phyloP scores from a whole-genome alignment of 75 land plant species.

The Ceratopteris richardii region DNA sequence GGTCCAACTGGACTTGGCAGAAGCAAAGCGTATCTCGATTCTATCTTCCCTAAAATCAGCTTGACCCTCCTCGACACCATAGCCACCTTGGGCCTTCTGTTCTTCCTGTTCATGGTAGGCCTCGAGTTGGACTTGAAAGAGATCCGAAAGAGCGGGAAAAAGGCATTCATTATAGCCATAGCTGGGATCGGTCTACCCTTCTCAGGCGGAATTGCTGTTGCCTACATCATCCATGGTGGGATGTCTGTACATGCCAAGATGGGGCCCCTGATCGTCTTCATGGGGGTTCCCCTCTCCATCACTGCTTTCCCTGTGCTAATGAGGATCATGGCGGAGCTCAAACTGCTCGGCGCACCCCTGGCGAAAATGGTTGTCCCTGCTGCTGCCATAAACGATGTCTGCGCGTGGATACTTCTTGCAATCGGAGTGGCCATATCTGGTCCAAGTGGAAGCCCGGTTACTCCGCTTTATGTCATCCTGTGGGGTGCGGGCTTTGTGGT shows the following conservation, averaged over 20 bases:
- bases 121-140: slow-evolving; percentile 44
- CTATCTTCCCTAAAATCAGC: slow-evolving; percentile 41
- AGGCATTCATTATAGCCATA: slow-evolving; percentile 34
- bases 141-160: slow-evolving; percentile 33
- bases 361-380: slow-evolving; percentile 50
- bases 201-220: slow-evolving; percentile 33
- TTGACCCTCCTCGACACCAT: slow-evolving; percentile 36
- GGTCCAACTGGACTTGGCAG: slow-evolving; percentile 61
- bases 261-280: slow-evolving; percentile 35
- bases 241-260: background rate
- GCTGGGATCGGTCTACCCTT: slow-evolving; percentile 56
- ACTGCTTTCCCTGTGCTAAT: slow-evolving; percentile 82
- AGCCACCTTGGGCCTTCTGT: slow-evolving; percentile 55
- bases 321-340: slow-evolving; percentile 69
- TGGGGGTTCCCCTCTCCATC: slow-evolving; percentile 59
- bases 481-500: slow-evolving; percentile 36
- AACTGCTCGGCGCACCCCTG: slow-evolving; percentile 55
- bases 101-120: slow-evolving; percentile 62
- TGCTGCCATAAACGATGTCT: slow-evolving; percentile 43
- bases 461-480: slow-evolving; percentile 49
- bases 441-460: slow-evolving; percentile 20
- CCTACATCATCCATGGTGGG: slow-evolving; percentile 11
- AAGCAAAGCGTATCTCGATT: slow-evolving; percentile 19
- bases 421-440: slow-evolving; percentile 36
- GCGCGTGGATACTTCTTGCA: slow-evolving; percentile 45